A percentile compares a stretch with the other conserved stretches of the same genome.
Evolutionary conservation across 2,329 filamentous ascomycete species (phyloP).

Genomic region (Teratosphaeria epicoccoides): DNA sequence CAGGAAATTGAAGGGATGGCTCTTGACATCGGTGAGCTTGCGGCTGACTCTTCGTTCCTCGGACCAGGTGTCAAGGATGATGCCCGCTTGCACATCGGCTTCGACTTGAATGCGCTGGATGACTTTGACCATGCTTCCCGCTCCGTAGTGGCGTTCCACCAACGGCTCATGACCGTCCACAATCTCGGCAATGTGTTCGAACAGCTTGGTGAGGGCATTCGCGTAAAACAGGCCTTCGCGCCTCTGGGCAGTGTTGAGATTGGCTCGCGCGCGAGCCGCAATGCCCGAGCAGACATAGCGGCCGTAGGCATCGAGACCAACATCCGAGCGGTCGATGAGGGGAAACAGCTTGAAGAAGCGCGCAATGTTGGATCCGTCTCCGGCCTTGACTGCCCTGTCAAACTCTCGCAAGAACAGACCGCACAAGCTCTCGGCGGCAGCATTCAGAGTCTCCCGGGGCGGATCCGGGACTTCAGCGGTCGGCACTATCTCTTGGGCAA

Average conservation of each 20-base stretch:
- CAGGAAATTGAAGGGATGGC: slow-evolving; percentile 93
- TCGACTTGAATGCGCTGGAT: slow-evolving; percentile 89
- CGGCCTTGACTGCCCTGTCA: slow-evolving; percentile 76
- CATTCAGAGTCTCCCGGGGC: slow-evolving; percentile 75
- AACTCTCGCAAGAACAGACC: slow-evolving; percentile 88
- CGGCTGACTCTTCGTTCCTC: slow-evolving; percentile 79
- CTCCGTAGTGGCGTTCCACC: slow-evolving; percentile 87
- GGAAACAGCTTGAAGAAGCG: slow-evolving; percentile 98
- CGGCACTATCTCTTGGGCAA: slow-evolving; percentile 85
- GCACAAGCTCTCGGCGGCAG: slow-evolving; percentile 80
- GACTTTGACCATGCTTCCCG: slow-evolving; percentile 86
- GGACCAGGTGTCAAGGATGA: slow-evolving; percentile 89
- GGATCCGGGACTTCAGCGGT: slow-evolving; percentile 92
- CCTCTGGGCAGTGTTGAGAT: slow-evolving; percentile 55
- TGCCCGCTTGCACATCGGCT: slow-evolving; percentile 90
- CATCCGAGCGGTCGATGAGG: slow-evolving; percentile 76
- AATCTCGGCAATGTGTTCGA: slow-evolving; percentile 96
- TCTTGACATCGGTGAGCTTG: slow-evolving; percentile 88
- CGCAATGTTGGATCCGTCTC: slow-evolving; percentile 81
- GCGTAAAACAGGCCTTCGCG: slow-evolving; percentile 86
- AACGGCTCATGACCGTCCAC: slow-evolving; percentile 83
- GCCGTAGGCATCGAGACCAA: slow-evolving; percentile 88
- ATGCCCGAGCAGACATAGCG: slow-evolving; percentile 94
- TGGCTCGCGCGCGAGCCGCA: slow-evolving; percentile 68
- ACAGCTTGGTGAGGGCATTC: slow-evolving; percentile 78